Evolutionary conservation across 345 rosid species (phyloP), one percentile per base, ranked within the genome.

Genomic region (Cardamine chenopodiifolia): DNA sequence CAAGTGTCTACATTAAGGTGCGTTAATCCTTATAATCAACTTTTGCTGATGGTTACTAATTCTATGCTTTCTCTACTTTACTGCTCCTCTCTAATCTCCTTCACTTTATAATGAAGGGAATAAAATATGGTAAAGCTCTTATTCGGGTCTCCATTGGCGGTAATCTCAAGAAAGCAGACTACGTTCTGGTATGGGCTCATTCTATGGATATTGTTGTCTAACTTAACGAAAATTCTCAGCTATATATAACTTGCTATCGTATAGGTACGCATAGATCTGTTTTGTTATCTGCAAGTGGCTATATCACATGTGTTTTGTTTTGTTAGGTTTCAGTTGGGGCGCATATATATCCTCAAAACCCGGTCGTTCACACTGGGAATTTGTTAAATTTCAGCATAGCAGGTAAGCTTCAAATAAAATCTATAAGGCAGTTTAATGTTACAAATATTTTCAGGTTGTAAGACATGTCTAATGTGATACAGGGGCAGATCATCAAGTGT

Each of bases 241-340:
- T 35, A 19, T 22, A 48, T 17, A 4, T 23, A 34, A 48, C 7
- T 59, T 22, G 25, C 4, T 71, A 60, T 25, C 2, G n/a, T 56
- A 37, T 74, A 20, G 13, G 13, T 58, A 32, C 1, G 4, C 64
- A 26, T 56, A 31, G 20, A 32, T 73, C 12, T 42, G 20, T 18
- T 62, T 40, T 17, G 7, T 29, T 76, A 26, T 31, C 11, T 42
- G 70, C 63, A 52, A 31, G 32, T 62, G 40, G 70, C 58, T 68
- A 60, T 22, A 62, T 42, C 47, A 68, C 20, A 39, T 20, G 35
- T 44, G 25, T 52, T 62, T 44, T 40, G 63, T 72, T 63, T 82
- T 67, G 65, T 50, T 89, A 91, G 98, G 80, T 93, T 79, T 91
- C 92, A 63, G 97, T 91, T 75, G 98, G 98, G 69, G 89, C 93